Conservation (phyloP, 2,329 filamentous ascomycete genomes). For the Phyllosticta citrichinensis region DNA sequence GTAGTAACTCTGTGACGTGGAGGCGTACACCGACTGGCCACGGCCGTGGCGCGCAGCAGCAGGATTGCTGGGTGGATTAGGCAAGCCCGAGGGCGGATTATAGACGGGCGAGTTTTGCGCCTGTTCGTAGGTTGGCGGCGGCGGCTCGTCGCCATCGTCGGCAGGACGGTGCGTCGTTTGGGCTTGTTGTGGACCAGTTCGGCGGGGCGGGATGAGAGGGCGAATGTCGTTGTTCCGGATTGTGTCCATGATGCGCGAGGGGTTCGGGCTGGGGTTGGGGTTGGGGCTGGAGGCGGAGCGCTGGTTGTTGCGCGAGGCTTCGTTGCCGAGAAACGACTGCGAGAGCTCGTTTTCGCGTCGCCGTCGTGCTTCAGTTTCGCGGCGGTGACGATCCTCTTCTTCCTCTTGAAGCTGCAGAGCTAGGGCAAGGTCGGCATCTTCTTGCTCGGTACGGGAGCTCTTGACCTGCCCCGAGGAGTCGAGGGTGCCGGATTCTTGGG, state of each 20-base stretch:
- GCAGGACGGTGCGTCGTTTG: slow-evolving; percentile 16
- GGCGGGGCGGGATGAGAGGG: slow-evolving; percentile 37
- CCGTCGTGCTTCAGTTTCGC: slow-evolving; percentile 48
- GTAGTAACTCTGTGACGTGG: slow-evolving; percentile 7
- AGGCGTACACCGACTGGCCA: slow-evolving; percentile 8
- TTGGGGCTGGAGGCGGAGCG: slow-evolving; percentile 13
- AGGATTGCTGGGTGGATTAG: slow-evolving; percentile 32
- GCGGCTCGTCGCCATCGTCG: slow-evolving; percentile 39
- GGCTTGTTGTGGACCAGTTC: slow-evolving; percentile 13
- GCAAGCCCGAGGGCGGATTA: slow-evolving; percentile 14
- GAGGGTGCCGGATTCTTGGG: slow-evolving; percentile 15
- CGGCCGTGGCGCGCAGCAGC: slow-evolving; percentile 18
- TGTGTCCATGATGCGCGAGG: slow-evolving; percentile 18
- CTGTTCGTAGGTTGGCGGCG: slow-evolving; percentile 58
- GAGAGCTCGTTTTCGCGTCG: slow-evolving; percentile 58
- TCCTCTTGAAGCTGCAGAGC: slow-evolving; percentile 91
- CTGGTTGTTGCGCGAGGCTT: slow-evolving; percentile 4
- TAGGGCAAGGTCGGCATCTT: slow-evolving; percentile 73
- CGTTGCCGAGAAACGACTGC: slow-evolving; percentile 54
- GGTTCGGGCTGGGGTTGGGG: slow-evolving; percentile 18
- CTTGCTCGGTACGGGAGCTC: slow-evolving; percentile 47
- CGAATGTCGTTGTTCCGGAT: slow-evolving; percentile 24
- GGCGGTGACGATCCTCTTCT: slow-evolving; percentile 70
- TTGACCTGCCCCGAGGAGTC: slow-evolving; percentile 10
- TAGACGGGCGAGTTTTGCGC: slow-evolving; percentile 34